Conservation (phyloP, 257 asterid species). For the Knoxia roxburghii region DNA sequence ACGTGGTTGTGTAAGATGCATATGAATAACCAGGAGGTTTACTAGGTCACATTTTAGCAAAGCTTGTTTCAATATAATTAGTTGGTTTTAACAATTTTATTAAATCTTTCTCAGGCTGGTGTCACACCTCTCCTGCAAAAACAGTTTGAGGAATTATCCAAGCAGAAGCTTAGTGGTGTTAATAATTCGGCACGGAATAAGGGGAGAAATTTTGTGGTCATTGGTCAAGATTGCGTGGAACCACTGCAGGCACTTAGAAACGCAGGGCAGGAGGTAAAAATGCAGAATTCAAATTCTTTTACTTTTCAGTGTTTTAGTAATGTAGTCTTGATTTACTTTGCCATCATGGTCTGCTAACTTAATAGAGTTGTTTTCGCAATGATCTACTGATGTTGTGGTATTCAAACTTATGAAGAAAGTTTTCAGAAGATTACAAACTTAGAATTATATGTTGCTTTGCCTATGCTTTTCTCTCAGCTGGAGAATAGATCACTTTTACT, state of each 20-base stretch:
- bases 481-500: neutral
- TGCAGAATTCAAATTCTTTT: neutral
- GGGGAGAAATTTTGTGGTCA: slow-evolving; percentile 60
- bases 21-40: neutral
- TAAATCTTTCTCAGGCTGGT: slow-evolving; percentile 60
- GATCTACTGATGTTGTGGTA: neutral
- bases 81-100: neutral
- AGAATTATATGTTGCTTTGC: neutral
- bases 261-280: slow-evolving; percentile 42
- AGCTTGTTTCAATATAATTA: neutral
- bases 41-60: neutral
- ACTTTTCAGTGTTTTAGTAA: neutral
- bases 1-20: neutral
- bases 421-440: neutral
- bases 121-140: slow-evolving; percentile 74
- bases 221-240: slow-evolving; percentile 89
- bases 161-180: slow-evolving; percentile 30
- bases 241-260: slow-evolving; percentile 88
- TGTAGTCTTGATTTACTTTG: neutral
- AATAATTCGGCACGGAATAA: slow-evolving; percentile 37
- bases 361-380: neutral
- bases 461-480: neutral
- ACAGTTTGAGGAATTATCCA: slow-evolving; percentile 71
- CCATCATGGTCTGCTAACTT: neutral
- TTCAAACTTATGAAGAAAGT: neutral